Evolutionary conservation across 2,329 filamentous ascomycete genomes (phyloP).

Genomic region (Zasmidium citrigriseum): DNA sequence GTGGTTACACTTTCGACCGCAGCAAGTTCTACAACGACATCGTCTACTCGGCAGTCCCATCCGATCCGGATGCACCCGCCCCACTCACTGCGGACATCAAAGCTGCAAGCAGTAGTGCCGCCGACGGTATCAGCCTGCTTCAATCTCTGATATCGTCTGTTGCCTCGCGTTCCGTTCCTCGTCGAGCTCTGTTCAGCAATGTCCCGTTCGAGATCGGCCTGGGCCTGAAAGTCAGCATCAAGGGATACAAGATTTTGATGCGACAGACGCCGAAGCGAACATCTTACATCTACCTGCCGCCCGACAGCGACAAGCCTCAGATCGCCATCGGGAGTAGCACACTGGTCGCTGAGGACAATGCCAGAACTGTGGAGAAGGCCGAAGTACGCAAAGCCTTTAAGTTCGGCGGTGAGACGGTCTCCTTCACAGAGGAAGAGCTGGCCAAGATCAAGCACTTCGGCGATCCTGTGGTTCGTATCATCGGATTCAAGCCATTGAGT

Average conservation of each 20-base stretch:
- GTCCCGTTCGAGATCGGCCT: slow-evolving; percentile 87
- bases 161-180: slow-evolving; percentile 84
- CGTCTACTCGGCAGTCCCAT: slow-evolving; percentile 74
- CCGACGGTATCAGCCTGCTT: slow-evolving; percentile 76
- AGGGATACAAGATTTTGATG: slow-evolving; percentile 88
- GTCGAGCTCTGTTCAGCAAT: slow-evolving; percentile 81
- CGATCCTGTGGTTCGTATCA: slow-evolving; percentile 77
- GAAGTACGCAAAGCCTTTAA: slow-evolving; percentile 93
- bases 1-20: slow-evolving; percentile 68
- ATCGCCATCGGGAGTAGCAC: slow-evolving; percentile 75
- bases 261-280: slow-evolving; percentile 77
- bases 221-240: slow-evolving; percentile 81
- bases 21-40: slow-evolving; percentile 94
- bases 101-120: slow-evolving; percentile 59
- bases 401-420: slow-evolving; percentile 86
- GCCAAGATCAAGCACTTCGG: slow-evolving; percentile 78
- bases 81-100: slow-evolving; percentile 57
- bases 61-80: slow-evolving; percentile 67
- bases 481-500: slow-evolving; percentile 86
- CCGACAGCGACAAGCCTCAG: slow-evolving; percentile 77
- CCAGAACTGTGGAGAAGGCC: slow-evolving; percentile 72
- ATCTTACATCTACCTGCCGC: slow-evolving; percentile 76
- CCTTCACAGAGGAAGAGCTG: slow-evolving; percentile 83
- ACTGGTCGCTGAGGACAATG: slow-evolving; percentile 75
- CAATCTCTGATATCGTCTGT: slow-evolving; percentile 82